Evolutionary conservation across 495 filamentous ascomycete species (phyloP).

Genomic region (Coniosporium apollinis): DNA sequence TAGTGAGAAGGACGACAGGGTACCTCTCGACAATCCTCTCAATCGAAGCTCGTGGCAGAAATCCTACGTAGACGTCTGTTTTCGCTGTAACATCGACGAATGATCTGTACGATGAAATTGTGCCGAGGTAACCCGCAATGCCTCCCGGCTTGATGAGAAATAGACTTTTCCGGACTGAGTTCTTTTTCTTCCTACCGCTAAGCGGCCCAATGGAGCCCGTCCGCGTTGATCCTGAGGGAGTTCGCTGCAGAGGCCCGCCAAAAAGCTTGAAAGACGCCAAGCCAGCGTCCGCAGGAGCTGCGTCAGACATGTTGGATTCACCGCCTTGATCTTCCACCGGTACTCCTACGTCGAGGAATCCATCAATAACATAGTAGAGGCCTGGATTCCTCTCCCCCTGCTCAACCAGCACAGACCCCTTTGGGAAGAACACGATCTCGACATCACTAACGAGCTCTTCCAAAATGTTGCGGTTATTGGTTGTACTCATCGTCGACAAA

Average conservation of each 20-base stretch:
- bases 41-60: conserved; percentile 69
- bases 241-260: conserved; percentile 32
- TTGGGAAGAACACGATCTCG: conserved; percentile 95
- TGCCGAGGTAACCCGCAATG: conserved; percentile 84
- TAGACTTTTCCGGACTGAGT: conserved; percentile 47
- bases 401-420: conserved; percentile 90
- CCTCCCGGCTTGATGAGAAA: conserved; percentile 92
- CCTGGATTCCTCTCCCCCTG: conserved; percentile 92
- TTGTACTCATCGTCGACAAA: conserved; percentile 37
- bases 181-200: conserved; percentile 30
- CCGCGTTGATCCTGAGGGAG: conserved; percentile 31
- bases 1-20: conserved; percentile 78
- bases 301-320: conserved; percentile 18
- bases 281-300: conserved; percentile 12
- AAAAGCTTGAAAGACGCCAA: conserved; percentile 12
- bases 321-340: conserved; percentile 33
- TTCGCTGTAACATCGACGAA: conserved; percentile 95
- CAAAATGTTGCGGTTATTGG: conserved; percentile 37
- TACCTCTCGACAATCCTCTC: conserved; percentile 86
- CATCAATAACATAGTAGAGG: conserved; percentile 94
- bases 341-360: conserved; percentile 83
- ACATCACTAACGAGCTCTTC: conserved; percentile 74
- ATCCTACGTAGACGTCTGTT: conserved; percentile 96
- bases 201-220: conserved; percentile 1
- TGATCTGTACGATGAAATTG: conserved; percentile 83